phyloP scores from a whole-genome alignment of 192 early-diverging fungal genomes.

The Umbelopsis ramanniana region DNA sequence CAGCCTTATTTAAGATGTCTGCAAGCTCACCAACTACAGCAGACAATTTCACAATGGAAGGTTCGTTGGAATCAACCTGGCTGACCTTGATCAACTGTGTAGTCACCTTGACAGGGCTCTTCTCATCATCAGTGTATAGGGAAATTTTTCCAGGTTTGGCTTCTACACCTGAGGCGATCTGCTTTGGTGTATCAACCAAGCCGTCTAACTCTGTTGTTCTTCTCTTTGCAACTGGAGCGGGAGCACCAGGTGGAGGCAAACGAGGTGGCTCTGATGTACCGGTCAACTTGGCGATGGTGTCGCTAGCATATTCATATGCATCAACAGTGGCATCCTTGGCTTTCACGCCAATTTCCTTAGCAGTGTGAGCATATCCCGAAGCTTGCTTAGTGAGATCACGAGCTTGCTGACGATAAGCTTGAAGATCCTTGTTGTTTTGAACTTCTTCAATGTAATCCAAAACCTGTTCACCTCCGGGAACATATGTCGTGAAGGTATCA shows the following conservation, averaged over 20 bases:
- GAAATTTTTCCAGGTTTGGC: conserved; percentile 15
- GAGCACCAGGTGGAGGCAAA: neutral
- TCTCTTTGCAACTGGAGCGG: conserved; percentile 4
- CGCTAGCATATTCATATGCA: conserved; percentile 42
- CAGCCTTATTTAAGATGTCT: conserved; percentile 39
- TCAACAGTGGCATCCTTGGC: conserved; percentile 33
- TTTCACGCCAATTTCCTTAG: conserved; percentile 27
- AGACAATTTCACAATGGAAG: conserved; percentile 39
- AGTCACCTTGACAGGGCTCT: conserved; percentile 9
- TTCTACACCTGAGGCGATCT: neutral
- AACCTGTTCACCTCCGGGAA: conserved; percentile 60
- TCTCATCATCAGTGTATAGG: conserved; percentile 15
- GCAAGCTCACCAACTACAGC: conserved; percentile 42
- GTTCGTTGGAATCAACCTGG: conserved; percentile 37
- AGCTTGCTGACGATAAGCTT: conserved; percentile 29
- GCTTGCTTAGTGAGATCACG: conserved; percentile 38
- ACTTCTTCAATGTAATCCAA: conserved; percentile 56
- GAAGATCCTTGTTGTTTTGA: conserved; percentile 49
- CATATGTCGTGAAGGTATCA: conserved; percentile 56
- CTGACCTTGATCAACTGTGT: conserved; percentile 28
- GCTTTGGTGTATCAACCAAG: neutral
- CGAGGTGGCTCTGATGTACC: conserved; percentile 26
- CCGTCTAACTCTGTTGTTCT: neutral
- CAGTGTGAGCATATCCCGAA: conserved; percentile 15
- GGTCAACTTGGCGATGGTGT: conserved; percentile 35